Evolutionary conservation across 2,329 filamentous ascomycete species (phyloP).

Genomic region (Phialemoniopsis sp.): DNA sequence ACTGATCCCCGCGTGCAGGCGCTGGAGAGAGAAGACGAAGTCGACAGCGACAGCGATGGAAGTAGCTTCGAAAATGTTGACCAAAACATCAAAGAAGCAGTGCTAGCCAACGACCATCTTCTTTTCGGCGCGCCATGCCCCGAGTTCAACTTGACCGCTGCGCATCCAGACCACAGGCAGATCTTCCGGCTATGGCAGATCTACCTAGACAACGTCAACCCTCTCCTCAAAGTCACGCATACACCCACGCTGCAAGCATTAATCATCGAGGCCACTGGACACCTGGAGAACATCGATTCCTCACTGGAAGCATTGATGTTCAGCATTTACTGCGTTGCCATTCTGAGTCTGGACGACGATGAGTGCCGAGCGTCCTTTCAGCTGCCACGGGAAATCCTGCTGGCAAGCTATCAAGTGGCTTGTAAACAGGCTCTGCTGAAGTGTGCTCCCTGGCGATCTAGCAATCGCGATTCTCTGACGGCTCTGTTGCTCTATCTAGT

Average conservation of each 20-base stretch:
- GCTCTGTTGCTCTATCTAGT: constrained; percentile 55
- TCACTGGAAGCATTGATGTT: constrained; percentile 54
- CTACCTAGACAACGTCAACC: constrained; percentile 55
- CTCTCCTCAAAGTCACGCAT: constrained; percentile 55
- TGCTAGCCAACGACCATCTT: constrained; percentile 38
- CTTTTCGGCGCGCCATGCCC: constrained; percentile 43
- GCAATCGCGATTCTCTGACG: constrained; percentile 48
- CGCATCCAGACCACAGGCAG: constrained; percentile 44
- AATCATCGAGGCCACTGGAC: constrained; percentile 43
- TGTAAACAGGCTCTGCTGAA: constrained; percentile 50
- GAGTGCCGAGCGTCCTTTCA: constrained; percentile 38
- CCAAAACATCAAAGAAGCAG: constrained; percentile 3
- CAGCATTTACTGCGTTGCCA: constrained; percentile 39
- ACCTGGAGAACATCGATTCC: constrained; percentile 31
- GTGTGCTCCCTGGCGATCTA: constrained; percentile 42
- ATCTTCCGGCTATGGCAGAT: constrained; percentile 52
- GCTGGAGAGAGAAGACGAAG: constrained; percentile 14
- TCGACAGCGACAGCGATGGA: constrained; percentile 21
- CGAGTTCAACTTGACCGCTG: constrained; percentile 35
- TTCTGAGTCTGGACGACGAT: constrained; percentile 34
- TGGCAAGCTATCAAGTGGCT: constrained; percentile 38
- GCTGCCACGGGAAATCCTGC: constrained; percentile 31
- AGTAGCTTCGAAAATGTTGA: constrained; percentile 22
- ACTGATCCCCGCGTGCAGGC: constrained; percentile 1
- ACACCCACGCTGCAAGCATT: constrained; percentile 47